Percentiles rank a stretch among this genome's conserved stretches.
phyloP scores from a whole-genome alignment of 805 yeast species.

The Hanseniaspora mollemarum region DNA sequence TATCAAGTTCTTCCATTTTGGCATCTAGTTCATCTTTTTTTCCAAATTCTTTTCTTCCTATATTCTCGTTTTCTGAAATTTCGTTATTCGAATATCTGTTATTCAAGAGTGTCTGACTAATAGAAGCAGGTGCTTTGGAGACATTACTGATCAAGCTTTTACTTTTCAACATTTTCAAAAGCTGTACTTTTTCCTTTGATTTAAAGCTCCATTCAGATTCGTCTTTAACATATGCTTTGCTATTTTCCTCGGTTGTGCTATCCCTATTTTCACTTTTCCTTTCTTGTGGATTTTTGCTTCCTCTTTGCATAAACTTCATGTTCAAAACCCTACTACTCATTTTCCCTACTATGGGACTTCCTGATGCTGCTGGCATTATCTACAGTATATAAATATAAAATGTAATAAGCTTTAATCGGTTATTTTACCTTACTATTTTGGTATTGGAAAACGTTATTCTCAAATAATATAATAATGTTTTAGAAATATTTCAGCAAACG shows the following conservation, averaged over 20 bases:
- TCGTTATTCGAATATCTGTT: conserved; percentile 19
- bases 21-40: conserved; percentile 18
- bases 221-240: conserved; percentile 35
- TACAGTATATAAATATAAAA: not conserved
- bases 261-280: conserved; percentile 24
- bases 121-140: conserved; percentile 16
- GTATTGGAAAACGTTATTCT: too few relatives aligned
- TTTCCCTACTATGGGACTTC: conserved; percentile 25
- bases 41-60: conserved; percentile 30
- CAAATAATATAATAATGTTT: too few relatives aligned
- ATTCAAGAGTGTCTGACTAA: conserved; percentile 28
- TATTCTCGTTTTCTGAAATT: conserved; percentile 17
- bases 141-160: conserved; percentile 16
- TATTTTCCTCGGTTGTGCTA: conserved; percentile 28
- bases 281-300: conserved; percentile 24
- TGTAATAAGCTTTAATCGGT: not conserved
- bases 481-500: too few relatives aligned
- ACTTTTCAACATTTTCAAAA: conserved; percentile 24
- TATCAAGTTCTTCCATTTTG: conserved; percentile 20
- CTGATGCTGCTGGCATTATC: conserved; percentile 19
- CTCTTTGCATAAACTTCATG: conserved; percentile 64
- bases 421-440: not conserved
- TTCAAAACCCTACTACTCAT: conserved; percentile 63
- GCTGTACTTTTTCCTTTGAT: conserved; percentile 35
- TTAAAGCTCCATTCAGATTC: conserved; percentile 27